Evolutionary conservation across 1,284 basidiomycete genomes (phyloP).

Genomic region (Pseudozyma hubeiensis): DNA sequence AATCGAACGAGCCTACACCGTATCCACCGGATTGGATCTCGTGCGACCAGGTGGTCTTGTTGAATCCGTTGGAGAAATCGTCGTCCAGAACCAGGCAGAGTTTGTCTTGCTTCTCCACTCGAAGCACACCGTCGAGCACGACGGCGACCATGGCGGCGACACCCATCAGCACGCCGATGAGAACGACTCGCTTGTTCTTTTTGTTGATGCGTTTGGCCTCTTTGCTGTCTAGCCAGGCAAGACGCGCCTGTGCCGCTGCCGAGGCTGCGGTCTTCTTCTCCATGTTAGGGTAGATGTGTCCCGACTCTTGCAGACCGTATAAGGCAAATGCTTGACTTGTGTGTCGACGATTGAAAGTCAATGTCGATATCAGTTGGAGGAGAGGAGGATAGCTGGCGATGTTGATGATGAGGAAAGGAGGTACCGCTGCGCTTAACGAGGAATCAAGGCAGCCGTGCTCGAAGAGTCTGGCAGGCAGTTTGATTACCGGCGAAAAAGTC

Average conservation of each 20-base stretch:
- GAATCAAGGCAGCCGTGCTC: too few relatives aligned
- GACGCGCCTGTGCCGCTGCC: constrained; percentile 19
- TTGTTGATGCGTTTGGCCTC: constrained; percentile 28
- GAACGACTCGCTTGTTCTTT: constrained; percentile 40
- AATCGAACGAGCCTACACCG: constrained; percentile 87
- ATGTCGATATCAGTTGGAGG: too few relatives aligned
- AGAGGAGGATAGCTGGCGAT: too few relatives aligned
- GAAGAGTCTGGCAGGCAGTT: too few relatives aligned
- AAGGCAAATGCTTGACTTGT: too few relatives aligned
- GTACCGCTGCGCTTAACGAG: too few relatives aligned
- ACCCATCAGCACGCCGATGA: constrained; percentile 31
- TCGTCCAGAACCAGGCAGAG: constrained; percentile 80
- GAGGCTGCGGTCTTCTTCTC: constrained; percentile 23
- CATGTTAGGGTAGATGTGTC: neutral
- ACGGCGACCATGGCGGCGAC: constrained; percentile 34
- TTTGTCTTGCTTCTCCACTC: constrained; percentile 33
- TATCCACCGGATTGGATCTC: constrained; percentile 87
- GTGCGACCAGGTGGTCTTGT: constrained; percentile 76
- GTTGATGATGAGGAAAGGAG: too few relatives aligned
- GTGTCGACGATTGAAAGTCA: too few relatives aligned
- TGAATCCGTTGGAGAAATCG: constrained; percentile 76
- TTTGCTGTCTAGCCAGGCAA: constrained; percentile 44
- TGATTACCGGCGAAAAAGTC: too few relatives aligned
- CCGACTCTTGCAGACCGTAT: neutral
- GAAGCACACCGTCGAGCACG: constrained; percentile 27